phyloP scores from a whole-genome alignment of 192 early-diverging fungal genomes.

The Umbelopsis sp. region DNA sequence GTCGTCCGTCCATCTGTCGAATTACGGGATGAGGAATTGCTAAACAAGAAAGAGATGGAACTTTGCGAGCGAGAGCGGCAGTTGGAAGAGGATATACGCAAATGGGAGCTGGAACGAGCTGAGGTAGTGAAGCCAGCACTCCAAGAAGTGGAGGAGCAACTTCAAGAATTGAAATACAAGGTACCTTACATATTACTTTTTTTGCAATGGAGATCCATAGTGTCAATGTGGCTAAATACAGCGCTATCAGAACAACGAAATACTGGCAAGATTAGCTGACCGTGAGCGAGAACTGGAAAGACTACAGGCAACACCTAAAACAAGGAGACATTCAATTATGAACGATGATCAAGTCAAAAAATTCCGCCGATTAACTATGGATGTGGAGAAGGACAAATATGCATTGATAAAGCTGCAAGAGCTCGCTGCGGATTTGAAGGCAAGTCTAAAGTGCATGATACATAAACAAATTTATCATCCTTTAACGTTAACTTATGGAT shows the following conservation, averaged over 20 bases:
- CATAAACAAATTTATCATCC: too few species aligned
- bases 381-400: slow-evolving; percentile 12
- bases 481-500: neutral
- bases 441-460: neutral
- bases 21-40: neutral
- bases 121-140: slow-evolving; percentile 25
- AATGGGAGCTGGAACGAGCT: slow-evolving; percentile 24
- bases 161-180: slow-evolving; percentile 31
- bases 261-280: slow-evolving; percentile 24
- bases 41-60: slow-evolving; percentile 25
- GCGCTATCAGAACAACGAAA: slow-evolving; percentile 31
- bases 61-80: slow-evolving; percentile 8
- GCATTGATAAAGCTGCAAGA: slow-evolving; percentile 22
- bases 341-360: neutral
- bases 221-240: too few species aligned
- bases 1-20: neutral
- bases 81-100: slow-evolving; percentile 17
- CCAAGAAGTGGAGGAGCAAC: slow-evolving; percentile 26
- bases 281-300: slow-evolving; percentile 34
- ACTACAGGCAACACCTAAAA: slow-evolving; percentile 20
- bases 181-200: neutral
- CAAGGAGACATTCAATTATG: neutral
- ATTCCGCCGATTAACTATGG: slow-evolving; percentile 2
- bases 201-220: too few species aligned
- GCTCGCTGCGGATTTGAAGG: slow-evolving; percentile 6